Base-by-base conservation (phyloP, 2,329 filamentous ascomycete species). In the Penicillium decumbens region DNA sequence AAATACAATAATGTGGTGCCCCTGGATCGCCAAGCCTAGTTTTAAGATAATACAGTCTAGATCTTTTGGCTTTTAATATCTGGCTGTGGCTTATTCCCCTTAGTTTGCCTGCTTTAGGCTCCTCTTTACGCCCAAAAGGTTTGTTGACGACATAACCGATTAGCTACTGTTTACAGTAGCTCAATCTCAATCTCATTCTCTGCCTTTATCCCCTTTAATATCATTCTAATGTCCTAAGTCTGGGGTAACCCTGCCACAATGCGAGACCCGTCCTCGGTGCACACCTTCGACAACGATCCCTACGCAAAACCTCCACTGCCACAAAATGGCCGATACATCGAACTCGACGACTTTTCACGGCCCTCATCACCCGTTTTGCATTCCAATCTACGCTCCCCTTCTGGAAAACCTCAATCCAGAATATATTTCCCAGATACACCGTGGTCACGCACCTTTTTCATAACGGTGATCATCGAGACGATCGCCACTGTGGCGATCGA, bases 401-500 rank as follows among this genome's bases (percentile, higher is more conserved):
- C 43, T 23, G 24, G 33, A 12, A 25, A 35, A 23, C 40, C 25
- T 23, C 40, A 28, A 2, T 29, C 23, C 3, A 35, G 32, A 6
- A 15, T 57, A 18, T 59, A 59, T 15, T 25, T 59, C 18, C 56
- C 56, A 3, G 50, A 59, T 4, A 54, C 56, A 23, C 33, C 56
- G 38, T 59, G 55, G 55, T 52, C 56, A 32, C 56, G 55, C 32
- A 41, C 46, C 15, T 59, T 59, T 33, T 50, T 53, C 15, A 25
- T 30, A 15, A 53, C 53, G 1, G 53, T 56, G 12, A 41, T 59
- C 13, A 45, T 43, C 6, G 56, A 59, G 39, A 59, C 56, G 2
- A 29, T 59, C 9, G 49, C 50, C 24, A 59, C 56, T 13, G 55
- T 57, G 8, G 55, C 42, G 12, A 57, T 59, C 45, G 56, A 59